phyloP scores from a whole-genome alignment of 805 yeast species.

The Scheffersomyces lignosus region DNA sequence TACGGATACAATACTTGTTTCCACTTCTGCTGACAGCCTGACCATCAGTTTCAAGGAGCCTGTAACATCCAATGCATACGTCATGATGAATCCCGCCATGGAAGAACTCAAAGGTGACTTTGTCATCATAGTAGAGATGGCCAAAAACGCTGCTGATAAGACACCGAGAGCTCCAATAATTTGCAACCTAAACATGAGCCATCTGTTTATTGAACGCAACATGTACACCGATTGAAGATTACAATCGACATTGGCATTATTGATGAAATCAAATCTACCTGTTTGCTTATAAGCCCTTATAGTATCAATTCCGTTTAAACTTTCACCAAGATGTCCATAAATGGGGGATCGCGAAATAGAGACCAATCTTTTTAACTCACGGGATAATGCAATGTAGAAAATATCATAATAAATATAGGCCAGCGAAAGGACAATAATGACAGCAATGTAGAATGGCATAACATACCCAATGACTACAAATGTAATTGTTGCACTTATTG shows the following conservation, averaged over 20 bases:
- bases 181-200: conserved; percentile 28
- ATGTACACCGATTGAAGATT: conserved; percentile 18
- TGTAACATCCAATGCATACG: conserved; percentile 61
- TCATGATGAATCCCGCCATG: conserved; percentile 64
- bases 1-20: conserved; percentile 64
- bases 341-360: conserved; percentile 26
- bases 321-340: conserved; percentile 29
- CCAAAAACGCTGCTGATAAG: conserved; percentile 35
- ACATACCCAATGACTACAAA: conserved; percentile 23
- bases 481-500: conserved; percentile 18
- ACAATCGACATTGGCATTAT: conserved; percentile 20
- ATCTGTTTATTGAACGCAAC: conserved; percentile 22
- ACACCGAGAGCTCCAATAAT: conserved; percentile 22
- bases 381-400: conserved; percentile 25
- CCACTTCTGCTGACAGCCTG: conserved; percentile 62
- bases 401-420: conserved; percentile 24
- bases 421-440: conserved; percentile 17
- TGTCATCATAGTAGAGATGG: conserved; percentile 40
- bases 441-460: conserved; percentile 23
- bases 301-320: conserved; percentile 28
- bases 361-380: conserved; percentile 27
- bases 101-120: conserved; percentile 52
- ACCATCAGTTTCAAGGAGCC: conserved; percentile 55
- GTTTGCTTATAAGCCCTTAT: conserved; percentile 24
- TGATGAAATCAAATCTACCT: conserved; percentile 22